A percentile compares a stretch with the other conserved stretches of the same genome.
These are phyloP conservation scores for Vaccinium myrtillus DNA, from an alignment of 148 eudicot genomes.

Conservation along the genomic window DNA sequence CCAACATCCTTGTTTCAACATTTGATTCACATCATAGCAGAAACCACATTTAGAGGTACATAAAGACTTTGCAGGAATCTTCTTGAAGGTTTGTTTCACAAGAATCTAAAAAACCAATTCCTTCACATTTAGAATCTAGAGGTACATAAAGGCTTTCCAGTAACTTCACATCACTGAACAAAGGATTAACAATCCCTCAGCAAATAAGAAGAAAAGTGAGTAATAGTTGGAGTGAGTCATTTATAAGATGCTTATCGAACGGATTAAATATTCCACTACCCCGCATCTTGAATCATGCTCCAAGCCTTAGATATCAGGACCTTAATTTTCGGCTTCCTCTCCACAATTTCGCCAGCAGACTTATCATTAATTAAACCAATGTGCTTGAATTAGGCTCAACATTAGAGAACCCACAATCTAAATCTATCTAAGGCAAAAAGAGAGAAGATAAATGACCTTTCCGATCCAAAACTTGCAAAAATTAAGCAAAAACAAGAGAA, in stretches of 20 bases:
- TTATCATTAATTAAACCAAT: not conserved
- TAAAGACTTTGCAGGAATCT: not conserved
- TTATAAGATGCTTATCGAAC: not conserved
- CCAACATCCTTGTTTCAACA: no score
- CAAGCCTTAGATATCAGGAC: not conserved
- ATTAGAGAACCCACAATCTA: not conserved
- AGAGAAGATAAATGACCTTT: no score
- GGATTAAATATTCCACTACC: not conserved
- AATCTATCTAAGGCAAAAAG: not conserved
- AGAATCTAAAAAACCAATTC: not conserved
- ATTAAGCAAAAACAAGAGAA: not conserved
- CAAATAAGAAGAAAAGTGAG: not conserved
- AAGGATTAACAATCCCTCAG: not conserved
- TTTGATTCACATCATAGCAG: not conserved
- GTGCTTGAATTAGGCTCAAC: not conserved
- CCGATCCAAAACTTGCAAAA: no score
- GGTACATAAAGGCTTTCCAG: no score
- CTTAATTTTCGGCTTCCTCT: not conserved
- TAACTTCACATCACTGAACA: not conserved
- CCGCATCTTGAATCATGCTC: slow-evolving; percentile 10
- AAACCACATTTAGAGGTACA: not conserved
- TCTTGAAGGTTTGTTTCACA: not conserved
- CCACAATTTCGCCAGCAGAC: not conserved
- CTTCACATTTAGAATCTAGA: no score
- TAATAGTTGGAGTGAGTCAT: not conserved